phyloP scores from a whole-genome alignment of 768 basidiomycete genomes.

The Suillus decipiens region DNA sequence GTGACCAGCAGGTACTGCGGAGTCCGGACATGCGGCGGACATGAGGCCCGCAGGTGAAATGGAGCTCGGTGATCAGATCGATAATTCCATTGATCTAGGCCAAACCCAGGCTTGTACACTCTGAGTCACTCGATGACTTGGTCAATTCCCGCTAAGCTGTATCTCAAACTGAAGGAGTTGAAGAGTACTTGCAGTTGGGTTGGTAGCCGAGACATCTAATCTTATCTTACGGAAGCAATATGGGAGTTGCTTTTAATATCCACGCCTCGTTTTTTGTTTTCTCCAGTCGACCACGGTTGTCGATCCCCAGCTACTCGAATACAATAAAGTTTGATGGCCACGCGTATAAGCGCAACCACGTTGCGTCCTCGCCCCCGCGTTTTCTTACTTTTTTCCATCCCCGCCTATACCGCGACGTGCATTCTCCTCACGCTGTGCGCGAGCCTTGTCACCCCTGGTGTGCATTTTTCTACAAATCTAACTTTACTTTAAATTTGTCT shows the following conservation, averaged over 20 bases:
- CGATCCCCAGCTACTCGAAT: not conserved
- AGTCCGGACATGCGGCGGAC: constrained; percentile 1
- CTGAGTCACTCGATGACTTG: not conserved
- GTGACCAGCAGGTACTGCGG: not conserved
- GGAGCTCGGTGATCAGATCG: not conserved
- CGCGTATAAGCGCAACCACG: constrained; percentile 12
- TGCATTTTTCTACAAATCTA: constrained; percentile 12
- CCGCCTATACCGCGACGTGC: constrained; percentile 10
- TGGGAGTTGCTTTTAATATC: not conserved
- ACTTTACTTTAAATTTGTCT: constrained; percentile 1
- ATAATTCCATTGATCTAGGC: not conserved
- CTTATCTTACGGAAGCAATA: constrained; percentile 12
- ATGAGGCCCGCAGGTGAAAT: constrained; percentile 2
- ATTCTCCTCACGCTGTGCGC: constrained; percentile 3
- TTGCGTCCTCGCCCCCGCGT: constrained; percentile 20
- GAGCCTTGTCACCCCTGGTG: constrained; percentile 11
- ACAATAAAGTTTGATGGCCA: constrained; percentile 10
- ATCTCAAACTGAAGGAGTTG: not conserved
- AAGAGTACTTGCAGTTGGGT: not conserved
- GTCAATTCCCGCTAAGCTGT: not conserved
- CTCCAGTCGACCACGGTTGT: not conserved
- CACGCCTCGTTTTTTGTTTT: constrained; percentile 7
- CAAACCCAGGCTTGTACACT: not conserved
- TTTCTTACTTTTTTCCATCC: constrained; percentile 17
- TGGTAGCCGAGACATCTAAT: not conserved